A percentile compares a stretch with the other conserved stretches of the same genome.
Evolutionary conservation across 495 filamentous ascomycete species (phyloP).

Genomic region (Cudoniella acicularis): DNA sequence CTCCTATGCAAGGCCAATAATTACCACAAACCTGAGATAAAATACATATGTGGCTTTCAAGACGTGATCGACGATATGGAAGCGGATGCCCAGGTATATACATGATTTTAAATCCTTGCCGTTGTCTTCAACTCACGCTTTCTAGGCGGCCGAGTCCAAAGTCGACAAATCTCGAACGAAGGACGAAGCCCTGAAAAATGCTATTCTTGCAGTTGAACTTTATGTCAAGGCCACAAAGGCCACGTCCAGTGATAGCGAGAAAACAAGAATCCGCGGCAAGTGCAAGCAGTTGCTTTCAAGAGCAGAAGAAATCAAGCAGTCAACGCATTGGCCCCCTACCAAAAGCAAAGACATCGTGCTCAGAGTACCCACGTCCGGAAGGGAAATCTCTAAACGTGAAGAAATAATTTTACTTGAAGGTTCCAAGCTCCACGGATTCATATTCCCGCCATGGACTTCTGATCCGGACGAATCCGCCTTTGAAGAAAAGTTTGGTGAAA

Average conservation of each 20-base stretch:
- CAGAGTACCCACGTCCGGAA: conserved; percentile 50
- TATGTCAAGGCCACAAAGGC: conserved; percentile 70
- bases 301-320: conserved; percentile 70
- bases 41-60: background rate
- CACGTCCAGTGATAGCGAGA: conserved; percentile 50
- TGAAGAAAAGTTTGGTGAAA: conserved; percentile 17
- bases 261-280: conserved; percentile 55
- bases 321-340: conserved; percentile 21
- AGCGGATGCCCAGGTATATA: conserved; percentile 38
- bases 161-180: conserved; percentile 53
- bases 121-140: conserved; percentile 17
- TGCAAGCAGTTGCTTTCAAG: conserved; percentile 61
- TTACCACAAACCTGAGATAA: background rate
- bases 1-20: background rate
- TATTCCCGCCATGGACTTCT: conserved; percentile 77
- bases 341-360: conserved; percentile 23
- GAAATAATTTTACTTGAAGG: conserved; percentile 72
- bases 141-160: conserved; percentile 58
- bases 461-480: conserved; percentile 43
- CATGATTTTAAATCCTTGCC: background rate
- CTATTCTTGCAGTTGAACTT: conserved; percentile 69
- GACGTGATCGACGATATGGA: conserved; percentile 30
- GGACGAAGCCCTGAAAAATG: conserved; percentile 65
- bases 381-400: conserved; percentile 65
- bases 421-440: conserved; percentile 72